Conservation (phyloP, 768 basidiomycete genomes). For the Dioszegia aurantiaca region DNA sequence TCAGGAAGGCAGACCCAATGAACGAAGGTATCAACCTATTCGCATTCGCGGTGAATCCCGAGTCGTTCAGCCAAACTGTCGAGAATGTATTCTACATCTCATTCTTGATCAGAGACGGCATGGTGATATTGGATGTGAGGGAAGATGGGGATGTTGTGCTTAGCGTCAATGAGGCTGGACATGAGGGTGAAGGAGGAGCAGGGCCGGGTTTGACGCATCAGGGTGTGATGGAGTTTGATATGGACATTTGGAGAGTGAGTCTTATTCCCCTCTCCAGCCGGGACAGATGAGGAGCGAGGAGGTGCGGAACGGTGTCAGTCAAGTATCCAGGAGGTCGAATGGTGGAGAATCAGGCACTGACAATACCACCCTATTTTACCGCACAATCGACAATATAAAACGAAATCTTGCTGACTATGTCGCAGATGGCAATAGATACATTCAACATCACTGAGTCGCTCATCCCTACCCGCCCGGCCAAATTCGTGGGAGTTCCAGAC, state of each 20-base stretch:
- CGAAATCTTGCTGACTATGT: not conserved
- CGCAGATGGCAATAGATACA: conserved; percentile 77
- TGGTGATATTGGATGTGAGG: conserved; percentile 53
- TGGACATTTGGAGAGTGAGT: conserved; percentile 79
- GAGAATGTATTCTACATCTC: conserved; percentile 96
- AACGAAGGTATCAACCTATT: conserved; percentile 68
- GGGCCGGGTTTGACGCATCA: conserved; percentile 65
- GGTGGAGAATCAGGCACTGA: too few relatives aligned
- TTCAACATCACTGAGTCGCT: conserved; percentile 73
- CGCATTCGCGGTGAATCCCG: conserved; percentile 80
- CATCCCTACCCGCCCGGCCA: conserved; percentile 68
- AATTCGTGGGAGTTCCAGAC: conserved; percentile 8
- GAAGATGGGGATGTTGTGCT: conserved; percentile 64
- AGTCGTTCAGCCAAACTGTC: conserved; percentile 86
- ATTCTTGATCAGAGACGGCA: conserved; percentile 83
- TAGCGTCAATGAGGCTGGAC: conserved; percentile 20
- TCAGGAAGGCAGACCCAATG: conserved; percentile 54
- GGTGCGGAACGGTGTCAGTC: too few relatives aligned
- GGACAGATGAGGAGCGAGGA: too few relatives aligned
- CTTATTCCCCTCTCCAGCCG: too few relatives aligned
- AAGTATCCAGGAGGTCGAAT: too few relatives aligned
- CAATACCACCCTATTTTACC: too few relatives aligned
- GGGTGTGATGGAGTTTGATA: conserved; percentile 86
- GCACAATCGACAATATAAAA: too few relatives aligned
- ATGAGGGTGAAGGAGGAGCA: conserved; percentile 62